Conservation (phyloP, 768 basidiomycete genomes). For the Mycena indigotica region DNA sequence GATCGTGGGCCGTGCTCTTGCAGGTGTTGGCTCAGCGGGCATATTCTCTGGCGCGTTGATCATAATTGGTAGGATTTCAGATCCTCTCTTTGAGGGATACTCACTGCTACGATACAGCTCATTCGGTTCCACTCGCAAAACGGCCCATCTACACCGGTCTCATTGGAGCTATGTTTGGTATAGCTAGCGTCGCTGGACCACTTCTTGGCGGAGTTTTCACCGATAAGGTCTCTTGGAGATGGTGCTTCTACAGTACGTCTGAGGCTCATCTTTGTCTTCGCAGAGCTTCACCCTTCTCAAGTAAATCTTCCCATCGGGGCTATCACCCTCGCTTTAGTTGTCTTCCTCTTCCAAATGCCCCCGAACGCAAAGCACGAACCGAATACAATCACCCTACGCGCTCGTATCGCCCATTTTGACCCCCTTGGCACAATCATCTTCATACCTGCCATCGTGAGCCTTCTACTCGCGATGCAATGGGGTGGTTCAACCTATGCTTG, state of each 20-base stretch:
- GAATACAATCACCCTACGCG: background rate
- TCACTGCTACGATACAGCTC: slow-evolving; percentile 4
- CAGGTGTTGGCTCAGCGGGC: slow-evolving; percentile 48
- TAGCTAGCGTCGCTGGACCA: slow-evolving; percentile 27
- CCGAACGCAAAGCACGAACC: background rate
- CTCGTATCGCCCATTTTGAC: slow-evolving; percentile 15
- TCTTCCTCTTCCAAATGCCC: slow-evolving; percentile 25
- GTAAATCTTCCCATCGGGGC: slow-evolving; percentile 16
- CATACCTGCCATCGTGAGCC: slow-evolving; percentile 16
- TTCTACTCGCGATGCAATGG: slow-evolving; percentile 43
- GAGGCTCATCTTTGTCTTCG: background rate
- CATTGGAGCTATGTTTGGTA: slow-evolving; percentile 34
- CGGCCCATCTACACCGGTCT: slow-evolving; percentile 39
- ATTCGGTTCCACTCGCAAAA: slow-evolving; percentile 29
- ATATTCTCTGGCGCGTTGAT: slow-evolving; percentile 26
- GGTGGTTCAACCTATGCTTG: slow-evolving; percentile 48
- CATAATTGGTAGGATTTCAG: slow-evolving; percentile 17
- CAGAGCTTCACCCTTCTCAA: slow-evolving; percentile 30
- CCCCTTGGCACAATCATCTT: slow-evolving; percentile 20
- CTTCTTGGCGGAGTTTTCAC: slow-evolving; percentile 35
- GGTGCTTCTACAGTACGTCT: slow-evolving; percentile 27
- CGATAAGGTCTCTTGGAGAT: slow-evolving; percentile 21
- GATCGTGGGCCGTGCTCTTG: slow-evolving; percentile 48
- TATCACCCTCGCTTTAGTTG: slow-evolving; percentile 13
- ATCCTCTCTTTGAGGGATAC: background rate